Base-by-base conservation (phyloP, 1,284 basidiomycete genomes). In the Schizopora paradoxa region DNA sequence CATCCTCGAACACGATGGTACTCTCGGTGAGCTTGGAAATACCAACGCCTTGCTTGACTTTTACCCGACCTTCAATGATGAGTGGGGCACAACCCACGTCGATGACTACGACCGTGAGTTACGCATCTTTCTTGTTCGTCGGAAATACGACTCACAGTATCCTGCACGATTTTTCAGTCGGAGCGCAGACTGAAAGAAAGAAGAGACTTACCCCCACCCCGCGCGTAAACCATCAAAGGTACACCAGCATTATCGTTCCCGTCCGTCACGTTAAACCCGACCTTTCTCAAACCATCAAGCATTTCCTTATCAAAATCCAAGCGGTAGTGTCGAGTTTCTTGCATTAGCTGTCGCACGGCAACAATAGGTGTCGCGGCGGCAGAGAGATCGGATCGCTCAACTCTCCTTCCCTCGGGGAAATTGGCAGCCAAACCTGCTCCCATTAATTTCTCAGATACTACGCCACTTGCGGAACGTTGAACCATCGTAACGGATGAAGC, bases 371-470 rank as follows among this genome's bases (percentile, higher is more conserved):
- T 59, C 6, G 68, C 61, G 10, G 60, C 59, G 39, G 64, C 61
- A 48, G 65, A 65, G 41, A 79, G 63, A 58, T 80, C 76, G 14
- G 68, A 64, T 5, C 70, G 59, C 5, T 70, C 66, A 1, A 61
- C 53, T 2, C 73, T 68, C 4, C 66, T 61, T n/a, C 61, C 66
- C 43, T 68, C 64, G 8, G 44, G 67, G 66, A 62, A 66, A 75
- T 2, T 56, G 44, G 4, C 35, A 35, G 32, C 55, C 53, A 36
- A 67, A 42, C 32, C 42, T 45, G 19, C 48, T 3, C 43, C 60
- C 37, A 61, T 54, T 29, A 56, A 65, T 35, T 56, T 51, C 6
- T 36, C 31, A 6, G 49, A 51, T 11, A 70, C 61, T 11, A 51
- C 49, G 3, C 28, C 43, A 16, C 67, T 70, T 4, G 61, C 55